Evolutionary conservation across 192 early-diverging fungal species (phyloP).

Genomic region (Mortierella alpina): DNA sequence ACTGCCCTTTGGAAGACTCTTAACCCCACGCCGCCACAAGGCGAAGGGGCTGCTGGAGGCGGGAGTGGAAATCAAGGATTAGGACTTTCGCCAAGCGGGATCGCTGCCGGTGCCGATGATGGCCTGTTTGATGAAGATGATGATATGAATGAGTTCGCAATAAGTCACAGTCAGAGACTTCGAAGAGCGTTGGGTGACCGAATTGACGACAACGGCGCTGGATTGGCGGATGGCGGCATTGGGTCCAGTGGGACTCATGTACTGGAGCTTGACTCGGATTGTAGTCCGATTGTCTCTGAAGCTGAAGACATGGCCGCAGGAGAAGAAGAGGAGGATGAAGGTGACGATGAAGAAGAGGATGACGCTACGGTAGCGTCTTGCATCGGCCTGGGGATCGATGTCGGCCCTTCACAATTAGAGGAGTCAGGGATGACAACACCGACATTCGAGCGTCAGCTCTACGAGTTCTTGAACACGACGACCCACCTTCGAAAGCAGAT

Average conservation of each 20-base stretch:
- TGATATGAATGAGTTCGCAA: background rate
- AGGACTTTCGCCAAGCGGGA: too few relatives aligned
- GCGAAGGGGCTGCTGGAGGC: background rate
- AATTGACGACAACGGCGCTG: too few relatives aligned
- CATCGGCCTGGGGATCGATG: background rate
- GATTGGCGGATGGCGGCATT: too few relatives aligned
- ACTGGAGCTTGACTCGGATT: too few relatives aligned
- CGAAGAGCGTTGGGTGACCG: too few relatives aligned
- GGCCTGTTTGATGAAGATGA: background rate
- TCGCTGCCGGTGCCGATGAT: background rate
- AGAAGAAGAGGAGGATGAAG: background rate
- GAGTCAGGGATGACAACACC: background rate
- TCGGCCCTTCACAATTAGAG: background rate
- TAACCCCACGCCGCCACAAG: background rate
- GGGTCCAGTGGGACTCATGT: too few relatives aligned
- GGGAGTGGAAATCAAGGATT: too few relatives aligned
- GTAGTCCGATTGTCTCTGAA: background rate
- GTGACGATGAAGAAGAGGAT: background rate
- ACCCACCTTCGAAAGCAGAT: constrained; percentile 25
- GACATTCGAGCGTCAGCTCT: constrained; percentile 23
- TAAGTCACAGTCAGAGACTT: too few relatives aligned
- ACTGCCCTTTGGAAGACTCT: constrained; percentile 21
- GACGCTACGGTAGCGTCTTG: background rate
- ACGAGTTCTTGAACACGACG: constrained; percentile 18
- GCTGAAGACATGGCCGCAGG: background rate